These are phyloP conservation scores for Pecoramyces ruminantium DNA, from an alignment of 192 early-diverging fungal genomes.

Conservation along the genomic window DNA sequence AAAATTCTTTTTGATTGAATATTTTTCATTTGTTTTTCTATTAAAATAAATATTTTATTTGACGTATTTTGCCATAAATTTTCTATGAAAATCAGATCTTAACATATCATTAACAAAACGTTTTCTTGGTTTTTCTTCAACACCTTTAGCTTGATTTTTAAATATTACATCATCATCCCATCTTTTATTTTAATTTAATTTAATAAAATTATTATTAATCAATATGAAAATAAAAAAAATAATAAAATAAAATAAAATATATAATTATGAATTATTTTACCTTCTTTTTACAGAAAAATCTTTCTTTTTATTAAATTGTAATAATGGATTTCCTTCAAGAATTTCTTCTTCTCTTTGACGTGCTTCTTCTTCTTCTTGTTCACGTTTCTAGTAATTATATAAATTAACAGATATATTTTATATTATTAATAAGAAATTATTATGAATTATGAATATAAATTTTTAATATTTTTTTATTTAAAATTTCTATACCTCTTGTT, in stretches of 20 bases:
- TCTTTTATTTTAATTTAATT: too few species aligned
- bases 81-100: conserved; percentile 87
- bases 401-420: too few species aligned
- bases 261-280: too few species aligned
- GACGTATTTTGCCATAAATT: conserved; percentile 86
- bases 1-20: too few species aligned
- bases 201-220: too few species aligned
- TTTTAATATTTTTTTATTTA: too few species aligned
- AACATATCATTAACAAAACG: conserved; percentile 95
- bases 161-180: conserved; percentile 99
- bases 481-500: not conserved
- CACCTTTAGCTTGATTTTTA: conserved; percentile 82
- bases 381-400: not conserved
- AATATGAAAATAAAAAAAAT: too few species aligned
- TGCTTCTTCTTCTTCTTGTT: not conserved
- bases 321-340: conserved; percentile 57
- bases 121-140: conserved; percentile 76
- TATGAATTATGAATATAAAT: too few species aligned
- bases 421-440: too few species aligned
- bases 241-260: too few species aligned
- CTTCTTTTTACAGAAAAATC: not conserved
- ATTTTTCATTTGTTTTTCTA: too few species aligned
- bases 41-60: conserved; percentile 20
- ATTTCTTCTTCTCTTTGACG: not conserved
- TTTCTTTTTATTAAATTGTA: conserved; percentile 10